phyloP scores from a whole-genome alignment of 192 early-diverging fungal genomes.

The Coemansia sp. region DNA sequence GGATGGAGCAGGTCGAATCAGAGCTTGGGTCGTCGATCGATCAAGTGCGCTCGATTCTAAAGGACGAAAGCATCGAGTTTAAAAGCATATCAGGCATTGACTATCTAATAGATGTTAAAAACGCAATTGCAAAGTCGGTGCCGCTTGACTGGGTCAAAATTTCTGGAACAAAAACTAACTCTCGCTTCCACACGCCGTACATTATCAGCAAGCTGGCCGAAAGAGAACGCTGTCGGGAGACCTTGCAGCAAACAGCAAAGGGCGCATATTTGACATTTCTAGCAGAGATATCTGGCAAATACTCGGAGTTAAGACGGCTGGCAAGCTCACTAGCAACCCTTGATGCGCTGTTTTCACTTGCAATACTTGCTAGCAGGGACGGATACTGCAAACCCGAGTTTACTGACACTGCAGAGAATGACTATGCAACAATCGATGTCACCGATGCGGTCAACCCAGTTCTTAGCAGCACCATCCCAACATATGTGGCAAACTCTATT shows the following conservation, averaged over 20 bases:
- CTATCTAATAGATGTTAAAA: slow-evolving; percentile 75
- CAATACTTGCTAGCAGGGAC: slow-evolving; percentile 77
- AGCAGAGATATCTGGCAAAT: slow-evolving; percentile 58
- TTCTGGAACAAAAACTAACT: slow-evolving; percentile 43
- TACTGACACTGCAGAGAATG: slow-evolving; percentile 43
- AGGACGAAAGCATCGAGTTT: slow-evolving; percentile 58
- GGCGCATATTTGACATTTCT: slow-evolving; percentile 67
- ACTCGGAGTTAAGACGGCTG: slow-evolving; percentile 64
- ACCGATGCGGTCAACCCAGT: slow-evolving; percentile 83
- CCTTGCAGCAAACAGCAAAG: slow-evolving; percentile 63
- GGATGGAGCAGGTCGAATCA: slow-evolving; percentile 57
- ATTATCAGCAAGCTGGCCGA: slow-evolving; percentile 63
- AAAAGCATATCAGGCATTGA: slow-evolving; percentile 68
- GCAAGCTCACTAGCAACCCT: slow-evolving; percentile 62
- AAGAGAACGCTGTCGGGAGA: slow-evolving; percentile 62
- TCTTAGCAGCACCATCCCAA: slow-evolving; percentile 32
- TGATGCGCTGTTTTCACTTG: slow-evolving; percentile 66
- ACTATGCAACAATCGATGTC: slow-evolving; percentile 70
- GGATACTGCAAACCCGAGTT: slow-evolving; percentile 88
- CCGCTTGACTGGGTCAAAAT: slow-evolving; percentile 77
- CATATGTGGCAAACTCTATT: slow-evolving; percentile 91
- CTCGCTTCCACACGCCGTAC: slow-evolving; percentile 35
- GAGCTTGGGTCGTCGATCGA: slow-evolving; percentile 58
- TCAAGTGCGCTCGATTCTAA: slow-evolving; percentile 55
- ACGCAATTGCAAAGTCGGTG: slow-evolving; percentile 55